Evolutionary conservation across 768 basidiomycete species (phyloP), one percentile per base, ranked within the genome.

Genomic region (Paxillus involutus): DNA sequence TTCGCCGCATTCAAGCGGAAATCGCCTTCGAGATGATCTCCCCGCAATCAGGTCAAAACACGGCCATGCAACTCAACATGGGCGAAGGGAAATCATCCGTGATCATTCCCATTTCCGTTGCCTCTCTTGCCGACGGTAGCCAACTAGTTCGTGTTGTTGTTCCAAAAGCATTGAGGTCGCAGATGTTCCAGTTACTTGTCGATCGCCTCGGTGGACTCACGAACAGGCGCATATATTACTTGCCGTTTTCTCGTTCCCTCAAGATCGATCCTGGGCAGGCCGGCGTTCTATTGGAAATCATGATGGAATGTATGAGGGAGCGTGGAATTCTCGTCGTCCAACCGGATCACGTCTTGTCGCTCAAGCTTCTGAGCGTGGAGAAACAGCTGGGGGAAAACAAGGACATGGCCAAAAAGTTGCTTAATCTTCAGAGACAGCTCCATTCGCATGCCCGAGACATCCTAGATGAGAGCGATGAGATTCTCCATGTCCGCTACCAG

Each of bases 11-110:
- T 21, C 72, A 73, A 51, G 55, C 58, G 0, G 44, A 55, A 16
- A 57, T 74, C 24, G 64, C 73, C 11, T 47, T 45, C 7, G 58
- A 73, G 40, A 74, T 73, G 73, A 66, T 72, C 33, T 44, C 55
- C 16, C 72, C 72, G 1, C 35, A 36, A 12, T 62, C 63, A 0
- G 50, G 55, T 5, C 12, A 58, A 6, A 82, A 76, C 49, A 72
- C 74, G 0, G 59, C 72, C 4, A 66, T 76, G n/a, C 80, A 82
- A 51, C 73, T 82, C 12, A 80, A 81, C 49, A 82, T 82, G 80
- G 80, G 80, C 14, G 80, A 82, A 57, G 80, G 80, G 14, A 82
- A 82, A 51, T 70, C 73, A 1, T 73, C 73, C 3, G 73, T 73
- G 19, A 82, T 73, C 35, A 55, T 73, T 5, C 72, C 72, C 1